Evolutionary conservation across 441 rosid genomes (phyloP), one percentile per base, ranked within the genome.

Genomic region (Bocquillonia castaneifolia): DNA sequence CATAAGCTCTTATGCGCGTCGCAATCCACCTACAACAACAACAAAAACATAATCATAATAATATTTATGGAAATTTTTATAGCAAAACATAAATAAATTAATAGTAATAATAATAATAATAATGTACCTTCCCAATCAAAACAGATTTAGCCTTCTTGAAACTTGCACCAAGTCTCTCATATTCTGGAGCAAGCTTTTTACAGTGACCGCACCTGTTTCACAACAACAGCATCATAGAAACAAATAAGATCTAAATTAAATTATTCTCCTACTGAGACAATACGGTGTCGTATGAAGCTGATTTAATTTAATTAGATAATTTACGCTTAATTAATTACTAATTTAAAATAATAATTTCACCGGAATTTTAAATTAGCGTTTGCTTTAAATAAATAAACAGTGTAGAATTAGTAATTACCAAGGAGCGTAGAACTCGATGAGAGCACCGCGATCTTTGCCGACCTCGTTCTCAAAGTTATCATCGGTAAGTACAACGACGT

Each of bases 381-480:
- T n/a, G 47, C 15, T 6, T 5, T 42, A 42, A 42, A 6, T 6
- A 42, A 13, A 4, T 4, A 42, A 2, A 42, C 12, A 13, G 2
- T 42, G 12, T 42, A 42, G 7, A 2, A 42, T 5, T 42, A 13
- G 2, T 5, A 6, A 18, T 22, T 81, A 93, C 98, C 98, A 94
- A 32, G 99, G 97, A 77, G 99, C 99, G 80, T 94, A 94, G 86
- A 94, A 94, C 88, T 94, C 97, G 71, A 94, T 93, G 71, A 94
- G 97, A 72, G 92, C 92, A 68, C 82, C 96, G 63, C 78, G 80
- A 61, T 88, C 94, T 76, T 86, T 83, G 54, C 97, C 99, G 67
- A 91, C 86, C 76, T 91, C 93, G 77, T 87, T 86, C 64, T 94
- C 96, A 84, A 94, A 94, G 85, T 86, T 91, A 28, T 88, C 94